Evolutionary conservation across 129 eudicot genomes (phyloP), one percentile per base, ranked within the genome.

Genomic region (Lactuca sativa): DNA sequence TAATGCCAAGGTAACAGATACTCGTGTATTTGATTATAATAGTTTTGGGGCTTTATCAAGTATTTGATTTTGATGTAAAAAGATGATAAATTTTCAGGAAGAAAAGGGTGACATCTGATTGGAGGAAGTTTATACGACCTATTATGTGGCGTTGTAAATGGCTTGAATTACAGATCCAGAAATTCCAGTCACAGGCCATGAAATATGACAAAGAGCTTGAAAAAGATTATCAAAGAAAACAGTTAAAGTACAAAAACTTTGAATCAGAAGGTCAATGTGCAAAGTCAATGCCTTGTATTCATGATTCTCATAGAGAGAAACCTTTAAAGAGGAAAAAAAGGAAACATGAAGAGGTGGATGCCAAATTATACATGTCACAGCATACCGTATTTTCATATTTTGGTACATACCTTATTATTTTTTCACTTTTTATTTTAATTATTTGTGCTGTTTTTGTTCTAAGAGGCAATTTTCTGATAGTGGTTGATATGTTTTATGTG

Each of bases 121-220:
- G 98, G 98, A 82, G 81, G 73, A 72, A 81, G 70, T 88, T 73
- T 74, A 78, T 86, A 49, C 89, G 81, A 61, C 88, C 98, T 11
- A 75, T 84, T 18, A 82, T 81, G 98, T 88, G 91, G 98, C 93
- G 95, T 7, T 84, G 87, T 77, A 92, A 84, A 83, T 88, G 95
- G 96, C 85, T 71, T 34, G 98, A 92, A 83, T 63, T 92, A 81
- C 95, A 86, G 74, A 69, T 88, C 34, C 78, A 69, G 83, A 83
- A 85, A 55, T 74, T 92, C 11, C 80, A 76, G 13, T 68, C 74
- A 40, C 85, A 70, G 73, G 91, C 83, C 25, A 62, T 33, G 16
- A 64, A 81, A 44, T 88, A 86, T 69, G 91, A 80, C 64, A 76
- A 67, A 54, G 74, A 86, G 62, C 83, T 89, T 10, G 86, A 77